Percentiles rank a stretch among this genome's conserved stretches.
Evolutionary conservation across 1,284 basidiomycete genomes (phyloP).

Genomic region (Ustilago hordei): DNA sequence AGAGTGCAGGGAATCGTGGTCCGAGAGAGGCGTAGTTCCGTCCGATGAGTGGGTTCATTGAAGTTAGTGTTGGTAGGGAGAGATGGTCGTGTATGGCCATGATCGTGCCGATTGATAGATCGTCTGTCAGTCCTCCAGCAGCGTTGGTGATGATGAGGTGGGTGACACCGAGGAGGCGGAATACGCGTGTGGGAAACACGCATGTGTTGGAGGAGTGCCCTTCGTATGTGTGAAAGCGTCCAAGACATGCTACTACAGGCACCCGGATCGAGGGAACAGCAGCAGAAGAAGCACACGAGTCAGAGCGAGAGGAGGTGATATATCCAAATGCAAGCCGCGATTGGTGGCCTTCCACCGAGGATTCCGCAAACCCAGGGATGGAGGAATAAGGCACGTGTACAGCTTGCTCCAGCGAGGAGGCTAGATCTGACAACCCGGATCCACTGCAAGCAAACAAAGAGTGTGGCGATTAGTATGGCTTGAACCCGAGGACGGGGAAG

Average conservation of each 20-base stretch:
- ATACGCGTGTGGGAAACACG: slow-evolving; percentile 80
- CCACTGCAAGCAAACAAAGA: slow-evolving; percentile 29
- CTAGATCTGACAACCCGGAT: slow-evolving; percentile 53
- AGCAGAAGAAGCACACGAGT: too few relatives aligned
- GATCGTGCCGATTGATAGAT: slow-evolving; percentile 82
- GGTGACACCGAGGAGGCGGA: slow-evolving; percentile 80
- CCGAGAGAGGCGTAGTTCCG: slow-evolving; percentile 43
- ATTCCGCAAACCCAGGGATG: slow-evolving; percentile 54
- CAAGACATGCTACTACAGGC: slow-evolving; percentile 85
- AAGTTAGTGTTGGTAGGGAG: slow-evolving; percentile 79
- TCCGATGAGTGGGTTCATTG: slow-evolving; percentile 79
- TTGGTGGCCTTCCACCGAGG: slow-evolving; percentile 79
- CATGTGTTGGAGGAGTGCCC: slow-evolving; percentile 75
- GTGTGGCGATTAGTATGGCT: background rate
- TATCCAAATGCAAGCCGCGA: slow-evolving; percentile 82
- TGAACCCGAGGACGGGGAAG: background rate
- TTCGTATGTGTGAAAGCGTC: slow-evolving; percentile 85
- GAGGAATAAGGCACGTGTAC: slow-evolving; percentile 53
- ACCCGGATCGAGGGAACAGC: slow-evolving; percentile 69
- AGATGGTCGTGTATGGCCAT: slow-evolving; percentile 85
- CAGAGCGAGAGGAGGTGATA: slow-evolving; percentile 65
- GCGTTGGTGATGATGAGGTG: slow-evolving; percentile 87
- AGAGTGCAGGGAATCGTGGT: slow-evolving; percentile 81
- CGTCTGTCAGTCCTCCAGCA: slow-evolving; percentile 80
- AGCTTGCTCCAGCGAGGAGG: slow-evolving; percentile 27